Percentiles rank a stretch among this genome's conserved stretches.
phyloP scores from a whole-genome alignment of 768 basidiomycete species.

The Postia placenta region DNA sequence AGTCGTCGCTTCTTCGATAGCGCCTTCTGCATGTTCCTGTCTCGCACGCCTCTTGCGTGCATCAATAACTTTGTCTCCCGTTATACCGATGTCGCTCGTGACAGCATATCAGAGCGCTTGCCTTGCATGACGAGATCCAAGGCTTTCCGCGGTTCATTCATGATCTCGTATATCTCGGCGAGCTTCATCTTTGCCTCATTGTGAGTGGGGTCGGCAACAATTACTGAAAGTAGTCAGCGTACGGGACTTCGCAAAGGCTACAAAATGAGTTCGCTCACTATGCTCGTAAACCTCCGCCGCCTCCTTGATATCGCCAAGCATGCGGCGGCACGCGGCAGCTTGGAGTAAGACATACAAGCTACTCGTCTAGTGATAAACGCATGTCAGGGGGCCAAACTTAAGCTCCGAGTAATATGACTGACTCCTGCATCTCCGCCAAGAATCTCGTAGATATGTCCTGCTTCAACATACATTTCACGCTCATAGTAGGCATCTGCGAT shows the following conservation, averaged over 20 bases:
- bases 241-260: not conserved
- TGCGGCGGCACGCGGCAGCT: conserved; percentile 77
- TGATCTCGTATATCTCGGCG: conserved; percentile 84
- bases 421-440: conserved; percentile 74
- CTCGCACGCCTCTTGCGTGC: conserved; percentile 20
- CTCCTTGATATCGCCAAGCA: conserved; percentile 66
- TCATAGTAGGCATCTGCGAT: conserved; percentile 85
- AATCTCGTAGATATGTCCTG: conserved; percentile 72
- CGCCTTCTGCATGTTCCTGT: conserved; percentile 12
- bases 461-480: conserved; percentile 68
- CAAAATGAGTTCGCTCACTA: conserved; percentile 40
- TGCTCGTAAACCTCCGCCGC: conserved; percentile 82
- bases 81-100: not conserved
- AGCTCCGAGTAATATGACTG: too few species aligned
- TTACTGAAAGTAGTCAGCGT: conserved; percentile 39
- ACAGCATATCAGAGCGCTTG: conserved; percentile 22
- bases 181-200: conserved; percentile 86
- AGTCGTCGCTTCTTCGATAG: conserved; percentile 23
- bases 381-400: too few species aligned
- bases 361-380: conserved; percentile 78
- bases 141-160: conserved; percentile 75
- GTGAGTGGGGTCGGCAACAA: conserved; percentile 65
- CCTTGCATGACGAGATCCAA: conserved; percentile 83
- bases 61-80: conserved; percentile 31
- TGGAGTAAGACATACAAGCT: conserved; percentile 66